These are phyloP conservation scores for Exophiala bonariae DNA, from an alignment of 2,329 filamentous ascomycete species.

Conservation along the genomic window DNA sequence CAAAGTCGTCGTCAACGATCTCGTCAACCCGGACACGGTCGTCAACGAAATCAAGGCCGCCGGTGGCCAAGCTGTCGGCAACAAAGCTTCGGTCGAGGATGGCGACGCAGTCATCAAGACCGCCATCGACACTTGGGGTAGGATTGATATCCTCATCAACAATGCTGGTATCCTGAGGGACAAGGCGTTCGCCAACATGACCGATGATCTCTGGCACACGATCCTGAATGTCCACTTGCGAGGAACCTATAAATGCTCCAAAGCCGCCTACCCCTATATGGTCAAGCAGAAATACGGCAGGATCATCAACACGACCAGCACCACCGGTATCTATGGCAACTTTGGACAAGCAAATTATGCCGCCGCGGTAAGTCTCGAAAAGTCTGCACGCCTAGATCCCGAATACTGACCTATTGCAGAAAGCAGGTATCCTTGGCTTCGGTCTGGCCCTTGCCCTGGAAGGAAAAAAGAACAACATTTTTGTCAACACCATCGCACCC, in stretches of 20 bases:
- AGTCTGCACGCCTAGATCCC: conserved; percentile 1
- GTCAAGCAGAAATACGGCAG: conserved; percentile 98
- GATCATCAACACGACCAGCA: conserved; percentile 94
- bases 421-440: conserved; percentile 91
- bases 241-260: conserved; percentile 94
- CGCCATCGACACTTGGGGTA: conserved; percentile 89
- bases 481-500: conserved; percentile 95
- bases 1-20: conserved; percentile 89
- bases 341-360: conserved; percentile 99
- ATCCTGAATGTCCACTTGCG: conserved; percentile 90
- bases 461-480: conserved; percentile 96
- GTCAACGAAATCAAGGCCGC: conserved; percentile 89
- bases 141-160: conserved; percentile 94
- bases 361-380: conserved; percentile 65
- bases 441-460: conserved; percentile 90
- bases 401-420: conserved; percentile 49
- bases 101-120: conserved; percentile 88
- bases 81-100: conserved; percentile 91
- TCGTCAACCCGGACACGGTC: conserved; percentile 86
- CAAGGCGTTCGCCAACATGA: conserved; percentile 98
- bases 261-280: conserved; percentile 97
- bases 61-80: conserved; percentile 86
- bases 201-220: conserved; percentile 87
- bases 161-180: conserved; percentile 97
- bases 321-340: conserved; percentile 97